Percentiles rank a stretch among this genome's conserved stretches.
Conservation (phyloP, 208 protist genomes). For the Trypanosoma lewisi region DNA sequence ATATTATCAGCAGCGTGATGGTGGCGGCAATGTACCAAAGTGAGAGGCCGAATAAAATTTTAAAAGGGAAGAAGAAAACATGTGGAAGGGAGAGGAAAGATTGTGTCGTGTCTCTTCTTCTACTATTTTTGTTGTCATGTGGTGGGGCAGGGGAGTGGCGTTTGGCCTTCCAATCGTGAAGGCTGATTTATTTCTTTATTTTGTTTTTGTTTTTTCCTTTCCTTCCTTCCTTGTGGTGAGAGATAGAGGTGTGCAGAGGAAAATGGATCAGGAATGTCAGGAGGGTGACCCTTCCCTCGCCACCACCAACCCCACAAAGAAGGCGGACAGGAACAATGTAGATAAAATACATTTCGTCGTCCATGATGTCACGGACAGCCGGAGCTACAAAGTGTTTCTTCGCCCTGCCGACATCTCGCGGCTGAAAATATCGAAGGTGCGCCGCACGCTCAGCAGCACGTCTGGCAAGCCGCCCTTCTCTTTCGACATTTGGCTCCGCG, state of each 20-base stretch:
- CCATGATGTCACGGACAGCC: slow-evolving; percentile 17
- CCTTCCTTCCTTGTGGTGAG: neutral
- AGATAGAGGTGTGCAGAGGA: no score
- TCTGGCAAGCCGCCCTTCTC: slow-evolving; percentile 10
- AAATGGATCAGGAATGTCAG: no score
- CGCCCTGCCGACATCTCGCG: slow-evolving; percentile 13
- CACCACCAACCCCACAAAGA: no score
- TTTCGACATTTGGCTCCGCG: slow-evolving; percentile 17
- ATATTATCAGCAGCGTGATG: slow-evolving; percentile 34
- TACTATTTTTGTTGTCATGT: slow-evolving; percentile 3
- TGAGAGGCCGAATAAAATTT: slow-evolving; percentile 1
- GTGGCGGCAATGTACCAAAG: slow-evolving; percentile 30
- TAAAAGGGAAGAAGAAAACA: neutral
- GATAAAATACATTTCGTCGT: slow-evolving; percentile 23
- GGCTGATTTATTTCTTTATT: neutral
- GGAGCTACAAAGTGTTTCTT: slow-evolving; percentile 27
- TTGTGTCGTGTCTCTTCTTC: neutral
- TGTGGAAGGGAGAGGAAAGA: neutral
- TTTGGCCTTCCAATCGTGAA: neutral
- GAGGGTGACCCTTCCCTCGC: no score
- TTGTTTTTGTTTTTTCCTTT: neutral
- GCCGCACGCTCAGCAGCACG: slow-evolving; percentile 6
- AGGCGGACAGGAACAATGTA: neutral
- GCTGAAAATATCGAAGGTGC: slow-evolving; percentile 15
- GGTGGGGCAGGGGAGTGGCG: no score